Evolutionary conservation across 345 rosid genomes (phyloP).

Genomic region (Schrenkiella parvula): DNA sequence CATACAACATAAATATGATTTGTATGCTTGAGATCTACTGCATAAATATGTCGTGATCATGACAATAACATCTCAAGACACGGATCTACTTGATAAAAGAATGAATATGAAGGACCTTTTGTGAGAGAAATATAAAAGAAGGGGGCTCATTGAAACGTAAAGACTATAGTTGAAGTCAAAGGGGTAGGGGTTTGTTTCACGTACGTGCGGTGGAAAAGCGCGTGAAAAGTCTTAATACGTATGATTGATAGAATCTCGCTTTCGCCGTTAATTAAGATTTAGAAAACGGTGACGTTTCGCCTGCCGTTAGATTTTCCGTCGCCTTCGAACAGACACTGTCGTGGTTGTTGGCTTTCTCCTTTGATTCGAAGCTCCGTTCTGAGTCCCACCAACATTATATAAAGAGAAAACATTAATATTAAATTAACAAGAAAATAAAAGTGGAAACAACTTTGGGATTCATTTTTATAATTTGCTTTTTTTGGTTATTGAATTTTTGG

Average conservation of each 20-base stretch:
- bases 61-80: not conserved
- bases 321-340: constrained; percentile 37
- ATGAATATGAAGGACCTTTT: not conserved
- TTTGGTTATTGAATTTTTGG: not conserved
- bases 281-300: constrained; percentile 36
- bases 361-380: constrained; percentile 35
- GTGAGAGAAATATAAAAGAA: not conserved
- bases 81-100: not conserved
- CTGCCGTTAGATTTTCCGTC: constrained; percentile 47
- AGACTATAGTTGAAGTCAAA: not conserved
- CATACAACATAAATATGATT: not conserved
- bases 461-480: not conserved
- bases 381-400: constrained; percentile 11
- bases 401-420: not conserved
- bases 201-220: constrained; percentile 19
- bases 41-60: not conserved
- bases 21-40: not conserved
- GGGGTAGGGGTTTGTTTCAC: not conserved
- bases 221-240: constrained; percentile 14
- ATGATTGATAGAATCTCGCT: constrained; percentile 14
- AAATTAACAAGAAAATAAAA: not conserved
- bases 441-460: not conserved
- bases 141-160: constrained; percentile 3
- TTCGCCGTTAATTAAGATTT: not conserved
- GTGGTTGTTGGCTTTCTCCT: constrained; percentile 25